Evolutionary conservation across 202 grass and related monocot genomes (phyloP).

Genomic region (Digitaria exilis): DNA sequence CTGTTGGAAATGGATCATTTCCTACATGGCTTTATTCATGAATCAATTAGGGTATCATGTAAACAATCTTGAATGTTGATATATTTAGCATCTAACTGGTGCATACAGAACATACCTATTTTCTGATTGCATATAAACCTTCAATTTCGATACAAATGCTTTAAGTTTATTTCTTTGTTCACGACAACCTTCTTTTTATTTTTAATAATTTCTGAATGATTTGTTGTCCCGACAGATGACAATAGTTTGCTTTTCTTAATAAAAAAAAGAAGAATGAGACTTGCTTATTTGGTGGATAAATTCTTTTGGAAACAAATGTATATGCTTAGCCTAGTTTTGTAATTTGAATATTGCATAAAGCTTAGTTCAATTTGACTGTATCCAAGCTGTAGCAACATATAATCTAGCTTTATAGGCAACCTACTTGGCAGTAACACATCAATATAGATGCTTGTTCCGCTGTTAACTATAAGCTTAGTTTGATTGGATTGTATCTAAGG

Average conservation of each 20-base stretch:
- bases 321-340: background rate
- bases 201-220: slow-evolving; percentile 14
- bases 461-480: background rate
- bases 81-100: slow-evolving; percentile 16
- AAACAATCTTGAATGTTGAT: slow-evolving; percentile 5
- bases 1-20: background rate
- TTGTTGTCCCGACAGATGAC: background rate
- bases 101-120: background rate
- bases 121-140: background rate
- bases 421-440: background rate
- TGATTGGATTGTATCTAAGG: background rate
- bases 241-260: background rate
- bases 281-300: background rate
- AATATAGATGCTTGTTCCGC: no score
- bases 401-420: background rate
- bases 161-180: background rate
- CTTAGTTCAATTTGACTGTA: background rate
- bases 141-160: background rate
- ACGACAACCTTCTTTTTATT: background rate
- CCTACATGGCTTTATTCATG: background rate
- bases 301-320: background rate
- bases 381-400: background rate
- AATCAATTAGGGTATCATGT: slow-evolving; percentile 6
- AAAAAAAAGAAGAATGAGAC: background rate
- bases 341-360: background rate